Evolutionary conservation across 202 grass and related monocot genomes (phyloP).

Genomic region (Elaeis oleifera): DNA sequence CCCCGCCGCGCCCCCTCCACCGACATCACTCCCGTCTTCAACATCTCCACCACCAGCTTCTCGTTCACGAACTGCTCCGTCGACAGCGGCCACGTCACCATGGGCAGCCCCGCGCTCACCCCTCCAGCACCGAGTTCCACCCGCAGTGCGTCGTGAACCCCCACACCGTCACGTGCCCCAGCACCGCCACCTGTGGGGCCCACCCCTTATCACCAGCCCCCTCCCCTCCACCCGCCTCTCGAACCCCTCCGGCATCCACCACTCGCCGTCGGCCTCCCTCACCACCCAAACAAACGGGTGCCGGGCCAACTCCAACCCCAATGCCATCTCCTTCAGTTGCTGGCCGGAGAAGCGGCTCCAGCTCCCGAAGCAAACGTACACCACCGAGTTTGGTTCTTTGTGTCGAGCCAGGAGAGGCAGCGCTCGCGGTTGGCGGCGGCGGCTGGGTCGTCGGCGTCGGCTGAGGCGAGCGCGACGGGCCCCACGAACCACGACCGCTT

Average conservation of each 20-base stretch:
- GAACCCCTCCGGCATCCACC: slow-evolving; percentile 1
- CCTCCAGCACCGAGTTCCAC: slow-evolving; percentile 9
- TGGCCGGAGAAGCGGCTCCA: not conserved
- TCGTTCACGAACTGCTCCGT: slow-evolving; percentile 2
- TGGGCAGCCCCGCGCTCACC: not conserved
- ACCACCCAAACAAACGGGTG: slow-evolving; percentile 3
- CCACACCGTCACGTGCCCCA: slow-evolving; percentile 1
- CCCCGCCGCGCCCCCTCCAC: not conserved
- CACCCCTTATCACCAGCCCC: slow-evolving; percentile 1
- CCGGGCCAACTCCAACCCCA: not conserved
- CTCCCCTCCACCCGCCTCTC: not conserved
- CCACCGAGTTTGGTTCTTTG: not conserved
- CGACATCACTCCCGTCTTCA: not conserved
- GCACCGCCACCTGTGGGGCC: not conserved
- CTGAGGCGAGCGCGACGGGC: not conserved
- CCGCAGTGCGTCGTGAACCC: slow-evolving; percentile 15
- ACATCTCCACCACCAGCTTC: not conserved
- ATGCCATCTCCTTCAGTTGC: not conserved
- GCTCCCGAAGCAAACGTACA: slow-evolving; percentile 5
- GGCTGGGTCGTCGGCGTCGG: not conserved
- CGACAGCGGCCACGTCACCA: not conserved
- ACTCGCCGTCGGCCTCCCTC: not conserved
- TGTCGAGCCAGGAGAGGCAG: not conserved
- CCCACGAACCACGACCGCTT: not conserved
- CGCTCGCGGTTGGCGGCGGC: not conserved